Percentiles rank a stretch among this genome's conserved stretches.
These are phyloP conservation scores for Yarrowia bubula DNA, from an alignment of 805 yeast species.

Conservation along the genomic window DNA sequence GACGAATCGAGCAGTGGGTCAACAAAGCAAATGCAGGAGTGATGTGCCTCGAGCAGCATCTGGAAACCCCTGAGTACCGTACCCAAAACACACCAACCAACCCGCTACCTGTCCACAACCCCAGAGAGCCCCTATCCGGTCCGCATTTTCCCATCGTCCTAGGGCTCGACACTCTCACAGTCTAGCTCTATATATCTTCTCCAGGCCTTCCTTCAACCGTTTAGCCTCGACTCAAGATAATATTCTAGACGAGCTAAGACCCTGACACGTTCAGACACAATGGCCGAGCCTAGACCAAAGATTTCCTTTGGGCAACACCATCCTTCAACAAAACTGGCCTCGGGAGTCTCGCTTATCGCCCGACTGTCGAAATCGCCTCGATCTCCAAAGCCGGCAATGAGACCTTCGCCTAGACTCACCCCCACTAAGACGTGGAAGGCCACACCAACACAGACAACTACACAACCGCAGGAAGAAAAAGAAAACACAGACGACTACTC, in stretches of 20 bases:
- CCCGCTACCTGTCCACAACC: not conserved
- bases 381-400: constrained; percentile 2
- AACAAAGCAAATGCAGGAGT: constrained; percentile 26
- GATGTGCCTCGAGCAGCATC: constrained; percentile 22
- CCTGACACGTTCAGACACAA: not conserved
- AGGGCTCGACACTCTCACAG: too few relatives aligned
- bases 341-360: constrained; percentile 4
- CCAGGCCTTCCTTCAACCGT: not conserved
- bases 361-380: constrained; percentile 12
- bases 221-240: constrained; percentile 5
- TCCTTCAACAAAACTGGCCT: not conserved
- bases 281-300: constrained; percentile 1
- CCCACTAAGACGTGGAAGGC: not conserved
- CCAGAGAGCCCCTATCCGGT: not conserved
- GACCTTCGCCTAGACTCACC: not conserved
- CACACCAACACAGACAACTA: not conserved
- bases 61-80: not conserved
- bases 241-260: not conserved
- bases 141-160: too few relatives aligned
- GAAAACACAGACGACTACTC: constrained; percentile 12
- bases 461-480: not conserved
- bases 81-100: not conserved
- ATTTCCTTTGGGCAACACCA: not conserved
- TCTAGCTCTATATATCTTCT: not conserved
- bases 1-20: constrained; percentile 23